A percentile compares a stretch with the other conserved stretches of the same genome.
phyloP scores from a whole-genome alignment of 306 rosid species.

The Fragaria iinumae region DNA sequence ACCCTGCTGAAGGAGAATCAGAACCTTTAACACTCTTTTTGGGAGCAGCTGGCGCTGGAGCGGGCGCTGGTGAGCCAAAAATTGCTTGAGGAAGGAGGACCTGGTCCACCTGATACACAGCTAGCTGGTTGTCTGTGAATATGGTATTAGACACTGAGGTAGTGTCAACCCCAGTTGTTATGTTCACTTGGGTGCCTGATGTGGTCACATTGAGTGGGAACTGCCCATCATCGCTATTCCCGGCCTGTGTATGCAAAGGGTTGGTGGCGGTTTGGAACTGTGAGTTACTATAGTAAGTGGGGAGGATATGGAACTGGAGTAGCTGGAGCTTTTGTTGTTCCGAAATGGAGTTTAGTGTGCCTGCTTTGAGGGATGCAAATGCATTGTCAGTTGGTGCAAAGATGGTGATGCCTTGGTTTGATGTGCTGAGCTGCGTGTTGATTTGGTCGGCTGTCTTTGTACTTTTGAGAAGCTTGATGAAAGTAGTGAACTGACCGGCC shows the following conservation, averaged over 20 bases:
- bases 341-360: slow-evolving; percentile 63
- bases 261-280: slow-evolving; percentile 84
- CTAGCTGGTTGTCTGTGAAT: slow-evolving; percentile 59
- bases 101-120: slow-evolving; percentile 76
- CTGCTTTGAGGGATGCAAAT: slow-evolving; percentile 61
- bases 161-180: slow-evolving; percentile 75
- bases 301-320: slow-evolving; percentile 72
- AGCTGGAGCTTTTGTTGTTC: slow-evolving; percentile 69
- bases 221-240: slow-evolving; percentile 61
- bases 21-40: slow-evolving; percentile 51
- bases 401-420: slow-evolving; percentile 78
- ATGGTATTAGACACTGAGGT: slow-evolving; percentile 65
- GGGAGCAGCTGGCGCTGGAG: slow-evolving; percentile 58
- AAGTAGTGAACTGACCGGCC: slow-evolving; percentile 86
- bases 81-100: slow-evolving; percentile 77
- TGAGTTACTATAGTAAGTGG: slow-evolving; percentile 50
- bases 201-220: slow-evolving; percentile 85
- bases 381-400: slow-evolving; percentile 94
- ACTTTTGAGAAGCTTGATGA: slow-evolving; percentile 60
- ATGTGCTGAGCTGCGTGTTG: slow-evolving; percentile 71
- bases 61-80: slow-evolving; percentile 68
- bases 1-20: slow-evolving; percentile 46
- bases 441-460: slow-evolving; percentile 63
- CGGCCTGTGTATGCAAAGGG: slow-evolving; percentile 89
- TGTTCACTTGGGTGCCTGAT: slow-evolving; percentile 75